Evolutionary conservation across 2,329 filamentous ascomycete species (phyloP), one percentile per base, ranked within the genome.

Genomic region (Ophiostoma piceae): DNA sequence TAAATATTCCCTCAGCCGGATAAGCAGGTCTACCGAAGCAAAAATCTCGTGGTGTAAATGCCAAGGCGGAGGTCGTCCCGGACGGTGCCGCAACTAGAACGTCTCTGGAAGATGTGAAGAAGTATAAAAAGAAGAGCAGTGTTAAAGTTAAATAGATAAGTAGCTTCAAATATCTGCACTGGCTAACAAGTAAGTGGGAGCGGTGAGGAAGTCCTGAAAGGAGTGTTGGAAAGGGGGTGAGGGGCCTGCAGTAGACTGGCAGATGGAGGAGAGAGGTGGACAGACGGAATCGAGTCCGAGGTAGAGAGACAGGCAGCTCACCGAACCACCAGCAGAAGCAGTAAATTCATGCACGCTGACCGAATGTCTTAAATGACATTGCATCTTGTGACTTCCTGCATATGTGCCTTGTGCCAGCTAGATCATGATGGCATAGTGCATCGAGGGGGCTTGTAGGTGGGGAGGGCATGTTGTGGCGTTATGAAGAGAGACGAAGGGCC

Each of bases 351-450:
- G n/a, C 51, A 29, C n/a, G 51, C 19, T 26, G n/a, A 57, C 51
- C 8, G 22, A 57, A 26, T 57, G 9, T 12, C 1, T 26, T 11
- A 9, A 6, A 26, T 4, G n/a, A 26, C 12, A 57, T 14, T 57
- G n/a, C 22, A 57, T 57, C 51, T 57, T 57, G 51, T 57, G 51
- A 57, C 51, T 22, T 57, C 51, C 11, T 57, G 51, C 51, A 57
- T 57, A 26, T 57, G 22, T 26, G 11, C 51, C 7, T 12, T 16
- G 22, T 26, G 22, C n/a, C 16, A 26, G 43, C 43, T 47, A 47
- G 43, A n/a, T 47, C 43, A 5, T 9, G 43, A 47, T 47, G 19
- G 16, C 51, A 57, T 57, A n/a, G 26, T 57, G 51, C 5, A 5
- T n/a, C 12, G 41, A 43, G 1, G 16, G 12, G 19, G 16, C 4